Conservation (phyloP, 306 rosid genomes). For the Dalbergia cochinchinensis region DNA sequence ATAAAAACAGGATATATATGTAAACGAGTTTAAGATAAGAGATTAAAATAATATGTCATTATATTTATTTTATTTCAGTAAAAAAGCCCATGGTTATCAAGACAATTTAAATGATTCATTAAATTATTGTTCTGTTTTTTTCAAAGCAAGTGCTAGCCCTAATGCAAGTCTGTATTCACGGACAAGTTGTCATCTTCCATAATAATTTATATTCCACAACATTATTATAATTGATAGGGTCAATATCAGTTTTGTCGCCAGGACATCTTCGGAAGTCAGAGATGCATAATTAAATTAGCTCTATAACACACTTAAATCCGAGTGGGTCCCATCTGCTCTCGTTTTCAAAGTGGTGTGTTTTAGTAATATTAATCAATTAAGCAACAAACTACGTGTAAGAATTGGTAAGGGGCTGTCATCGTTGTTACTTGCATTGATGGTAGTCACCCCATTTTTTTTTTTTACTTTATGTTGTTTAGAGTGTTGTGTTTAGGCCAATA, state of each 20-base stretch:
- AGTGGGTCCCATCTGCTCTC: conserved; percentile 52
- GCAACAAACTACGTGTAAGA: too few relatives aligned
- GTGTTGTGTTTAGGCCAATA: too few relatives aligned
- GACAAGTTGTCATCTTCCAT: conserved; percentile 41
- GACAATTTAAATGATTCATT: conserved; percentile 41
- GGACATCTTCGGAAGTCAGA: conserved; percentile 55
- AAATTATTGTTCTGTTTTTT: conserved; percentile 37
- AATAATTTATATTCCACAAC: conserved; percentile 21
- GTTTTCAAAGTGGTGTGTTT: conserved; percentile 32
- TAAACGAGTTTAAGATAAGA: too few relatives aligned
- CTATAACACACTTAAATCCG: conserved; percentile 49
- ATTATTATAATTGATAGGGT: conserved; percentile 46
- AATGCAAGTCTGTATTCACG: conserved; percentile 23
- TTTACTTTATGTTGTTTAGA: too few relatives aligned
- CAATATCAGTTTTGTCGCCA: conserved; percentile 42
- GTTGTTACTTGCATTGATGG: too few relatives aligned
- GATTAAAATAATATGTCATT: too few relatives aligned
- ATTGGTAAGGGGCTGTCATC: too few relatives aligned
- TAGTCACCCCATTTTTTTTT: too few relatives aligned
- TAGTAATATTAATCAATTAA: neutral
- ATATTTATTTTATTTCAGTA: too few relatives aligned
- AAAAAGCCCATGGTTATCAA: neutral
- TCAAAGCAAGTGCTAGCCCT: conserved; percentile 23
- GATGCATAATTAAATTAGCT: conserved; percentile 28
- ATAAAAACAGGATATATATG: too few relatives aligned